phyloP scores from a whole-genome alignment of 1,284 basidiomycete species.

The Trichosporon coremiiforme region DNA sequence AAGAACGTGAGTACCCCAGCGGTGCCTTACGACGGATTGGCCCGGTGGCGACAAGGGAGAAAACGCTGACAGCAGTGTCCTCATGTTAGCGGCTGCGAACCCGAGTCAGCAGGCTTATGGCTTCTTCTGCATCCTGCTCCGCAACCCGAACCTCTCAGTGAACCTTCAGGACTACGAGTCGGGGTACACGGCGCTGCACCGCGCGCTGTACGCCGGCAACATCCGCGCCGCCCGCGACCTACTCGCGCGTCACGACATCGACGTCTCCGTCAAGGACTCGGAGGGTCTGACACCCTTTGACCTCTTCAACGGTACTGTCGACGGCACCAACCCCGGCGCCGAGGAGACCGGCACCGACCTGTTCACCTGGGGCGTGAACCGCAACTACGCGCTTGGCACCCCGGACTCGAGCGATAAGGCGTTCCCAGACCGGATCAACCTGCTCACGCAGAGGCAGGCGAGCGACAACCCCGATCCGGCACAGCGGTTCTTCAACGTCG shows the following conservation, averaged over 20 bases:
- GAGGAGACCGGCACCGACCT: constrained; percentile 63
- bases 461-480: constrained; percentile 47
- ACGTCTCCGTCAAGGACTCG: constrained; percentile 73
- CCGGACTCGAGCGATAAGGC: constrained; percentile 77
- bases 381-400: constrained; percentile 80
- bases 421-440: constrained; percentile 75
- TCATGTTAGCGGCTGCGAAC: constrained; percentile 76
- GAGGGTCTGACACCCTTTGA: constrained; percentile 95
- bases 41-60: constrained; percentile 28
- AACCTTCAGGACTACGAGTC: constrained; percentile 82
- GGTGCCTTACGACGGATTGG: constrained; percentile 53
- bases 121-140: constrained; percentile 78
- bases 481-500: constrained; percentile 59
- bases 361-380: constrained; percentile 89
- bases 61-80: constrained; percentile 62
- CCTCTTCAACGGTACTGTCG: constrained; percentile 86
- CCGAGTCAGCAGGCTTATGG: constrained; percentile 67
- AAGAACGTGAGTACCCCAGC: constrained; percentile 58
- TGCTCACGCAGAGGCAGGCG: constrained; percentile 58
- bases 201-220: constrained; percentile 86
- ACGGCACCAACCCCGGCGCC: constrained; percentile 63
- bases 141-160: constrained; percentile 72
- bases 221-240: constrained; percentile 74
- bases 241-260: constrained; percentile 73
- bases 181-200: constrained; percentile 89